phyloP scores from a whole-genome alignment of 495 filamentous ascomycete genomes.

The Lindgomyces ingoldianus region DNA sequence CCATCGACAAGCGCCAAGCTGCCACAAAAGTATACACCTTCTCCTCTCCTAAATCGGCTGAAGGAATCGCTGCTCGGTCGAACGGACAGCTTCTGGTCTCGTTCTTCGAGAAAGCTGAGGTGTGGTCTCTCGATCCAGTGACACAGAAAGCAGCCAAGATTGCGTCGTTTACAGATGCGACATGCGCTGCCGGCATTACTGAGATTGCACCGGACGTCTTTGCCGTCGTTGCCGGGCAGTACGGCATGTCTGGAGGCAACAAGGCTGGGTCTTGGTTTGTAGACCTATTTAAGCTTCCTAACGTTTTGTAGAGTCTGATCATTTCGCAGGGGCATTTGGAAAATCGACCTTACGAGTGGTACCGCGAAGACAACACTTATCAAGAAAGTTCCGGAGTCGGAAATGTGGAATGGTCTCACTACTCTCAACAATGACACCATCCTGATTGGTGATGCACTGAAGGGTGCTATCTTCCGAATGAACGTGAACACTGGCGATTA shows the following conservation, averaged over 20 bases:
- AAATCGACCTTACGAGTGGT: conserved; percentile 16
- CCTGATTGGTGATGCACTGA: conserved; percentile 41
- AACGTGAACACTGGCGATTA: conserved; percentile 18
- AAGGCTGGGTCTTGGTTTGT: conserved; percentile 21
- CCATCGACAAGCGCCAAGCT: conserved; percentile 36
- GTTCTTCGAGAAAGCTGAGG: conserved; percentile 28
- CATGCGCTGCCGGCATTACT: conserved; percentile 25
- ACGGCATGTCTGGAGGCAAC: conserved; percentile 11
- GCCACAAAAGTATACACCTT: conserved; percentile 33
- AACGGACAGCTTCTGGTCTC: conserved; percentile 27
- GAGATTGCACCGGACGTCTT: conserved; percentile 29
- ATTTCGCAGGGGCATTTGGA: conserved; percentile 13
- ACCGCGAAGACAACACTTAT: conserved; percentile 43
- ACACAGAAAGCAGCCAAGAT: conserved; percentile 20
- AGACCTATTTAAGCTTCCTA: not conserved
- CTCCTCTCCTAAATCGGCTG: conserved; percentile 18
- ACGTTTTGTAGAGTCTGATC: not conserved
- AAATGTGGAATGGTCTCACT: conserved; percentile 48
- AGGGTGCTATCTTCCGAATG: conserved; percentile 23
- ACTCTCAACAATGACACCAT: conserved; percentile 46
- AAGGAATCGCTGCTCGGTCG: conserved; percentile 25
- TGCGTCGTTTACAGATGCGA: conserved; percentile 10
- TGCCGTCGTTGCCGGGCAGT: conserved; percentile 27
- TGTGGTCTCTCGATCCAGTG: conserved; percentile 21
- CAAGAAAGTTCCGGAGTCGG: conserved; percentile 46